A percentile compares a stretch with the other conserved stretches of the same genome.
These are phyloP conservation scores for Venturia carpophila DNA, from an alignment of 2,329 filamentous ascomycete genomes.

Conservation along the genomic window DNA sequence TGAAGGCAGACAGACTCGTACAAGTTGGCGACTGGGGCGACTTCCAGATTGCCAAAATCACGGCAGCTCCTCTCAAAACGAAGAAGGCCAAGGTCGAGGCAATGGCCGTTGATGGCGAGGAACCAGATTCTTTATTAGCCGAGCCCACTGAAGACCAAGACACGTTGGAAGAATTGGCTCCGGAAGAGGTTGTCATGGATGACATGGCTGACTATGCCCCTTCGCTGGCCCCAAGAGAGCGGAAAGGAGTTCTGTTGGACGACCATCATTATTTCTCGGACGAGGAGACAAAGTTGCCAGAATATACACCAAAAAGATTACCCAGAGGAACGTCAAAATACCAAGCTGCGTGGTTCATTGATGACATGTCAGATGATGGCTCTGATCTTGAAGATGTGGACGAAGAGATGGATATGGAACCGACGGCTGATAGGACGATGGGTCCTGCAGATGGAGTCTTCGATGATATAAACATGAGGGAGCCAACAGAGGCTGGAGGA, in stretches of 20 bases:
- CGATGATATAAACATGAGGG: constrained; percentile 41
- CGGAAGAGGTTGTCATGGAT: constrained; percentile 74
- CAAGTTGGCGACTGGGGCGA: constrained; percentile 92
- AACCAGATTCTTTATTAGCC: constrained; percentile 52
- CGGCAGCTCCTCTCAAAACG: constrained; percentile 59
- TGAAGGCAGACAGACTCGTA: constrained; percentile 84
- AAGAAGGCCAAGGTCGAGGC: constrained; percentile 52
- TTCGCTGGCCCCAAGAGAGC: constrained; percentile 38
- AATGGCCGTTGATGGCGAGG: constrained; percentile 59
- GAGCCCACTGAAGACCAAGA: constrained; percentile 72
- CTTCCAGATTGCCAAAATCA: constrained; percentile 86
- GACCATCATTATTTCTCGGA: constrained; percentile 98
- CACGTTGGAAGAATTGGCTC: constrained; percentile 73
- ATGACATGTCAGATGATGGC: constrained; percentile 71
- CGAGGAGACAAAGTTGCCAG: constrained; percentile 57
- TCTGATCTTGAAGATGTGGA: constrained; percentile 61
- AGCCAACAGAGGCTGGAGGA: constrained; percentile 52
- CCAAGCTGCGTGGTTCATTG: constrained; percentile 89
- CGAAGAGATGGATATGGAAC: constrained; percentile 43
- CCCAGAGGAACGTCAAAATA: constrained; percentile 90
- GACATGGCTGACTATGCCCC: constrained; percentile 48
- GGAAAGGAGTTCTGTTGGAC: constrained; percentile 84
- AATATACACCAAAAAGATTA: constrained; percentile 56
- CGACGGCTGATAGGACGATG: constrained; percentile 36
- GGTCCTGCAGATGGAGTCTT: constrained; percentile 72